phyloP scores from a whole-genome alignment of 2,329 filamentous ascomycete species.

The Botryosphaeria agaves region DNA sequence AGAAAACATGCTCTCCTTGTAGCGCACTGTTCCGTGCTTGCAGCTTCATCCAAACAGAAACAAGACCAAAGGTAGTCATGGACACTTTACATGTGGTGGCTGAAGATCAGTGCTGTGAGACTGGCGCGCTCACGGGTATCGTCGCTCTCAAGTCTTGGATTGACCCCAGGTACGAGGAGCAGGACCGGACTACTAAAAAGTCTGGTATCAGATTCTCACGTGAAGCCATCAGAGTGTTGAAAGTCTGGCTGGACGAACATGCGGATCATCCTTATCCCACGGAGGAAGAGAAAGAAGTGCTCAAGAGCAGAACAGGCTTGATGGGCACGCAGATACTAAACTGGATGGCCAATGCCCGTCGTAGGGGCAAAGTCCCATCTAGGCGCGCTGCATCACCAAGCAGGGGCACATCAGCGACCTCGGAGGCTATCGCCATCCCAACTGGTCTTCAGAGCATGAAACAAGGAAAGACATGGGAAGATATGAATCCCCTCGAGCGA shows the following conservation, averaged over 20 bases:
- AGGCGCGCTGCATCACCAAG: constrained; percentile 49
- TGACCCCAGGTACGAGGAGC: constrained; percentile 11
- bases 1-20: constrained; percentile 27
- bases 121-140: constrained; percentile 9
- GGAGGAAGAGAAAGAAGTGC: constrained; percentile 66
- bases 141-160: constrained; percentile 19
- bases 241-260: constrained; percentile 71
- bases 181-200: constrained; percentile 27
- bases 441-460: constrained; percentile 2
- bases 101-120: constrained; percentile 15
- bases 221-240: constrained; percentile 62
- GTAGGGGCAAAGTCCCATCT: constrained; percentile 67
- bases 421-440: constrained; percentile 58
- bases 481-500: constrained; percentile 49
- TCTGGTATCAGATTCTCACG: constrained; percentile 62
- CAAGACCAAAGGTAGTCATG: constrained; percentile 18
- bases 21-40: constrained; percentile 29
- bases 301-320: constrained; percentile 64
- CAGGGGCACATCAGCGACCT: constrained; percentile 37
- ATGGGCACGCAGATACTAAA: constrained; percentile 75
- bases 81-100: constrained; percentile 30
- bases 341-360: constrained; percentile 80
- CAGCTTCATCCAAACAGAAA: constrained; percentile 22
- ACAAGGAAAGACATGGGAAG: constrained; percentile 36
- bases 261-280: constrained; percentile 73